phyloP scores from a whole-genome alignment of 1,284 basidiomycete species.

The Megacollybia platyphylla region DNA sequence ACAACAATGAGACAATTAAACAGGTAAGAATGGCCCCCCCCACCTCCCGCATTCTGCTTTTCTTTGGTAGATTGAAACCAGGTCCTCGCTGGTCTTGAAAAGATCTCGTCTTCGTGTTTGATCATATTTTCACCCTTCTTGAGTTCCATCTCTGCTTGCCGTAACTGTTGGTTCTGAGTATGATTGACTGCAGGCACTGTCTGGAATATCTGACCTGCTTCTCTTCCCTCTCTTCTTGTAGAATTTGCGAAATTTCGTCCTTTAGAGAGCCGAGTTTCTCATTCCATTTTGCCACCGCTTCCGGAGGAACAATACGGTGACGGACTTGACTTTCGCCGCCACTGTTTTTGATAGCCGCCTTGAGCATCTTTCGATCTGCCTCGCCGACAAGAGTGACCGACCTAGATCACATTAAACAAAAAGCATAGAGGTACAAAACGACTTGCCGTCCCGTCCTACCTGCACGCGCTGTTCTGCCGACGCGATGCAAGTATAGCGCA shows the following conservation, averaged over 20 bases:
- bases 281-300: conserved; percentile 63
- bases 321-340: conserved; percentile 71
- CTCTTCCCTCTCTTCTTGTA: conserved; percentile 94
- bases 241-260: conserved; percentile 69
- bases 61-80: conserved; percentile 95
- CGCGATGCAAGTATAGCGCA: conserved; percentile 91
- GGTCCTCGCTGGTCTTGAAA: conserved; percentile 84
- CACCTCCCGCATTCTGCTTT: conserved; percentile 73
- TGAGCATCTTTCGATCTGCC: conserved; percentile 92
- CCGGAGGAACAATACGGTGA: conserved; percentile 82
- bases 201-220: conserved; percentile 49
- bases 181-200: background rate
- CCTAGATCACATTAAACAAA: conserved; percentile 22
- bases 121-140: conserved; percentile 95
- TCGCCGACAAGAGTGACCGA: conserved; percentile 96
- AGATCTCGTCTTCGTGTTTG: conserved; percentile 91
- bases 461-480: conserved; percentile 93
- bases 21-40: conserved; percentile 3
- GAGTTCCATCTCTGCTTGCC: conserved; percentile 92
- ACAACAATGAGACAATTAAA: background rate
- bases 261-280: conserved; percentile 65
- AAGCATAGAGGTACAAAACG: background rate
- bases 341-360: conserved; percentile 87
- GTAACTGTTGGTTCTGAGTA: conserved; percentile 33
- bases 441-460: conserved; percentile 81